phyloP scores from a whole-genome alignment of 441 rosid genomes.

The Brassica hybrid region DNA sequence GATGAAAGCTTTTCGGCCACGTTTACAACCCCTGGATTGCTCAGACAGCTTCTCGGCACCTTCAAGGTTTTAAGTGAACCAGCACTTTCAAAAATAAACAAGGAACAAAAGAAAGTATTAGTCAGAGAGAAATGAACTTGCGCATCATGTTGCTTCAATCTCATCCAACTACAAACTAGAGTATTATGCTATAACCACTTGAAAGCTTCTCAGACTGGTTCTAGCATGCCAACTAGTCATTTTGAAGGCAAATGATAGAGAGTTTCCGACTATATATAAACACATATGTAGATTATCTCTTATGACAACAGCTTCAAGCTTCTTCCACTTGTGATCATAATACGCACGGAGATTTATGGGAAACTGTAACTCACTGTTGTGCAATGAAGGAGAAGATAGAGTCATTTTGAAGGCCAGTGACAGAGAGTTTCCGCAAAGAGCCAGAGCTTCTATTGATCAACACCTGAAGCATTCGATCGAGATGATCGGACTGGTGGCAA shows the following conservation, averaged over 20 bases:
- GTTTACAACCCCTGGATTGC: constrained; percentile 61
- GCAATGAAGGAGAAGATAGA: constrained; percentile 68
- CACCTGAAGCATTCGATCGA: constrained; percentile 75
- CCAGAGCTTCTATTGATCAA: constrained; percentile 64
- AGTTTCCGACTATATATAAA: too few species aligned
- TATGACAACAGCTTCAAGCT: too few species aligned
- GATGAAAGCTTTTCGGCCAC: constrained; percentile 67
- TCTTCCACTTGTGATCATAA: too few species aligned
- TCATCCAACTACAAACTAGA: too few species aligned
- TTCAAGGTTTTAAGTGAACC: constrained; percentile 70
- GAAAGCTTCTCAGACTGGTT: neutral
- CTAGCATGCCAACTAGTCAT: neutral
- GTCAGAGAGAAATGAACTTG: neutral
- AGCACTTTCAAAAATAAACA: constrained; percentile 56
- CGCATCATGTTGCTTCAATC: too few species aligned
- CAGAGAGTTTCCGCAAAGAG: constrained; percentile 68
- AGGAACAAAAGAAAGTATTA: neutral
- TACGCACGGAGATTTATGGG: too few species aligned
- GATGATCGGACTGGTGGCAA: constrained; percentile 46
- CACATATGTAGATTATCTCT: too few species aligned
- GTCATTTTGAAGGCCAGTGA: constrained; percentile 59
- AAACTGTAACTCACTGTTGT: constrained; percentile 58
- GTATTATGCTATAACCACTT: neutral
- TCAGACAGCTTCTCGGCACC: constrained; percentile 64
- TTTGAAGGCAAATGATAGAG: neutral